phyloP scores from a whole-genome alignment of 441 rosid genomes.

The Flueggea neowawraea region DNA sequence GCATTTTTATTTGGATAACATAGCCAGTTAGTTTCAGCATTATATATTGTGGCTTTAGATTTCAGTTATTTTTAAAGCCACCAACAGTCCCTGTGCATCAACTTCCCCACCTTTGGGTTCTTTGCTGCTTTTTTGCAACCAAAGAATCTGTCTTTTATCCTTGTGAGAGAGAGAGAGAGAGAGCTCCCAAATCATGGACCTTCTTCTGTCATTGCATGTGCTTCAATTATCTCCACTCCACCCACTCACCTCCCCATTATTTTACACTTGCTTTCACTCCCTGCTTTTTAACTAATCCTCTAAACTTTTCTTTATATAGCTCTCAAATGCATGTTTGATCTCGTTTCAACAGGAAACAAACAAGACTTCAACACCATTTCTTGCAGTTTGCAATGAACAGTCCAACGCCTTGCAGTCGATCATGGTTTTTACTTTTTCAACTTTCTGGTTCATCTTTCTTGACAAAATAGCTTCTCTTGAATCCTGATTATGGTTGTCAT shows the following conservation, averaged over 20 bases:
- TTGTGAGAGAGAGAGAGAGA: slow-evolving; percentile 18
- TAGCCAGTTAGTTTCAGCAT: slow-evolving; percentile 8
- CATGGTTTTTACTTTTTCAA: slow-evolving; percentile 44
- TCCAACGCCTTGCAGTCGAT: slow-evolving; percentile 39
- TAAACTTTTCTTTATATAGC: neutral
- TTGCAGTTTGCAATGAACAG: slow-evolving; percentile 37
- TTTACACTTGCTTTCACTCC: slow-evolving; percentile 19
- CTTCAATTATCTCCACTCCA: slow-evolving; percentile 31
- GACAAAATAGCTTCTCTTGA: no score
- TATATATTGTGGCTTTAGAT: neutral
- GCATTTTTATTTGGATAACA: slow-evolving; percentile 16
- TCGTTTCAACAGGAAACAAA: no score
- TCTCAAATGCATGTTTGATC: no score
- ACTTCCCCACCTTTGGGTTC: slow-evolving; percentile 27
- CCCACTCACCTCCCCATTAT: slow-evolving; percentile 45
- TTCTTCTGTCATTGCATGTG: slow-evolving; percentile 69
- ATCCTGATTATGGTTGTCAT: neutral
- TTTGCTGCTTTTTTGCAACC: slow-evolving; percentile 23
- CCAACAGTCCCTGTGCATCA: slow-evolving; percentile 59
- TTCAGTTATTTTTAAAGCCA: slow-evolving; percentile 14
- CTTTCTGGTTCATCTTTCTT: no score
- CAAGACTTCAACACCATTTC: neutral
- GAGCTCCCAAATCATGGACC: slow-evolving; percentile 46
- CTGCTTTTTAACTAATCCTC: slow-evolving; percentile 7
- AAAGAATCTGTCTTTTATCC: slow-evolving; percentile 36